These are phyloP conservation scores for Endothia cerciana DNA, from an alignment of 2,329 filamentous ascomycete genomes.

Conservation along the genomic window DNA sequence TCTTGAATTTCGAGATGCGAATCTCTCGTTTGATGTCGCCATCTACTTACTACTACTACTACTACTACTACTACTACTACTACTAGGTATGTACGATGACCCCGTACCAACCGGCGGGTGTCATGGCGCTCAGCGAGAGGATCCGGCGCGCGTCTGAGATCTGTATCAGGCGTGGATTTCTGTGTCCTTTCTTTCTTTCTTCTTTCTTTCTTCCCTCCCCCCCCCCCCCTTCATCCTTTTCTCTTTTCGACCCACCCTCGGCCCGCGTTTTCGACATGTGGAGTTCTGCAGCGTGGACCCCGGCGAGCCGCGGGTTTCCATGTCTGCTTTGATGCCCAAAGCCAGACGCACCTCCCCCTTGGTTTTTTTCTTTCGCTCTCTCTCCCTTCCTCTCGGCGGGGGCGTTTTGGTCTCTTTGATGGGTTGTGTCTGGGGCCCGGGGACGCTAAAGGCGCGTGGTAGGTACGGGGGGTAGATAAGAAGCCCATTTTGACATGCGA, in stretches of 20 bases:
- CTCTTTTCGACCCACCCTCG: neutral
- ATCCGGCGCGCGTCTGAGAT: neutral
- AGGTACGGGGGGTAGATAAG: no score
- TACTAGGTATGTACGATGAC: no score
- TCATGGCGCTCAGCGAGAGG: neutral
- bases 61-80: no score
- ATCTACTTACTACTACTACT: no score
- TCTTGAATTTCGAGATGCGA: neutral
- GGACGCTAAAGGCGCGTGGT: no score
- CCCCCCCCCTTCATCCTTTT: no score
- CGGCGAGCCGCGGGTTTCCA: slow-evolving; percentile 1
- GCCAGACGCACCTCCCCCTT: neutral
- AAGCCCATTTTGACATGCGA: no score
- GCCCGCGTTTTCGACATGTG: neutral
- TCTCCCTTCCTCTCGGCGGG: neutral
- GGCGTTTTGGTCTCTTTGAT: no score
- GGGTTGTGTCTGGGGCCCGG: no score
- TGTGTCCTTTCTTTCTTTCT: neutral
- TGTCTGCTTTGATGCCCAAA: slow-evolving; percentile 1
- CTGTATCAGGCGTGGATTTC: neutral
- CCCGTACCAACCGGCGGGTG: neutral
- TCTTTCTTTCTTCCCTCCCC: neutral
- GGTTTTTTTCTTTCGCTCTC: neutral
- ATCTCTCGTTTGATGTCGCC: neutral
- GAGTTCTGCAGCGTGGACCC: neutral